Percentiles rank a stretch among this genome's conserved stretches.
Conservation (phyloP, 1,284 basidiomycete species). For the Bjerkandera adusta region DNA sequence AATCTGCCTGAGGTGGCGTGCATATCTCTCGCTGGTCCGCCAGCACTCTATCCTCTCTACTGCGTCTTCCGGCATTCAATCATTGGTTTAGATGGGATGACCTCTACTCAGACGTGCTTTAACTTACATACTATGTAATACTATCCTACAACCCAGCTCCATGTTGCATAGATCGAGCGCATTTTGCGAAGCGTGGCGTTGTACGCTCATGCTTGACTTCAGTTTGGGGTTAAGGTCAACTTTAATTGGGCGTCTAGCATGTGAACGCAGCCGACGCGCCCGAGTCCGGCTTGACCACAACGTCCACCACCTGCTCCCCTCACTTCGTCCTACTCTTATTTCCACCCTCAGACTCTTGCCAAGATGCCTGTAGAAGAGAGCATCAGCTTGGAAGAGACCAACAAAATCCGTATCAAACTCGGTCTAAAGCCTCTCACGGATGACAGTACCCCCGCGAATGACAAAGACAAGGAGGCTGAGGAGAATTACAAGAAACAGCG, state of each 20-base stretch:
- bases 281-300: not conserved
- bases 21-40: no score
- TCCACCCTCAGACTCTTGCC: not conserved
- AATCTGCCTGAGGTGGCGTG: no score
- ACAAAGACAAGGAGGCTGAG: constrained; percentile 80
- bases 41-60: no score
- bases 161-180: no score
- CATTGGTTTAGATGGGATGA: no score
- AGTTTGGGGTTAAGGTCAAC: not conserved
- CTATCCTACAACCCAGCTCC: no score
- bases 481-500: constrained; percentile 78
- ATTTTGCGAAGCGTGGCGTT: no score
- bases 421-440: constrained; percentile 93
- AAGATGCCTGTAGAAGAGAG: constrained; percentile 80
- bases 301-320: constrained; percentile 1
- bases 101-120: no score
- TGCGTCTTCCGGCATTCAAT: no score
- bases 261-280: no score
- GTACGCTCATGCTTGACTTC: not conserved
- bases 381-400: constrained; percentile 95
- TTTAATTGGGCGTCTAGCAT: no score
- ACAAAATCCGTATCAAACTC: constrained; percentile 92
- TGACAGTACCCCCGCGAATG: constrained; percentile 60
- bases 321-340: not conserved
- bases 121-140: no score